Evolutionary conservation across 2,329 filamentous ascomycete genomes (phyloP).

Genomic region (Epichloe brachyelytri): DNA sequence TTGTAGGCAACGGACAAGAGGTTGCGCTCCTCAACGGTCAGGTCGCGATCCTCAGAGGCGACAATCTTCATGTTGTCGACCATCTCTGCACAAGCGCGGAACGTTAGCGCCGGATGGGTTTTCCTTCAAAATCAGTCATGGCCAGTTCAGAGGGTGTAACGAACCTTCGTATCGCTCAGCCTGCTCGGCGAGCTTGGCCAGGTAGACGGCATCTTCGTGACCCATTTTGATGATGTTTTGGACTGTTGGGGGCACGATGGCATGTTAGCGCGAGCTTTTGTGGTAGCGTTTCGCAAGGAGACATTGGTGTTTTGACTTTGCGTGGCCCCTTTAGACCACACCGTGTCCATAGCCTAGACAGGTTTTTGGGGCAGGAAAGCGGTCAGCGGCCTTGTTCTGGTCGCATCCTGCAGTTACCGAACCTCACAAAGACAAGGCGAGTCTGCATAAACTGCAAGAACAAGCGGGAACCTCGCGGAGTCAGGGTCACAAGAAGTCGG

Average conservation of each 20-base stretch:
- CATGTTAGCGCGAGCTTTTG: constrained; percentile 1
- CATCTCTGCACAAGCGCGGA: constrained; percentile 57
- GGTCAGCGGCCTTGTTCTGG: not conserved
- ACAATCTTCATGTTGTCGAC: constrained; percentile 99
- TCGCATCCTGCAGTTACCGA: not conserved
- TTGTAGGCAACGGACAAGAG: constrained; percentile 97
- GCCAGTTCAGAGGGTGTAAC: constrained; percentile 17
- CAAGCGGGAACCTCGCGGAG: not conserved
- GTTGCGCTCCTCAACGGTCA: constrained; percentile 92
- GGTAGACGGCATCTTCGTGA: constrained; percentile 98
- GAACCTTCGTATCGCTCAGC: constrained; percentile 99
- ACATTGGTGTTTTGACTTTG: not conserved
- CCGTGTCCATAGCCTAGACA: not conserved
- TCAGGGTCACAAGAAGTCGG: not conserved
- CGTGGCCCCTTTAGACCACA: not conserved
- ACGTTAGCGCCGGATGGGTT: constrained; percentile 13
- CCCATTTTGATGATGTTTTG: constrained; percentile 58
- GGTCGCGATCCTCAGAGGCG: constrained; percentile 71
- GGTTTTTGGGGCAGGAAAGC: not conserved
- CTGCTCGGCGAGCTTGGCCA: constrained; percentile 99
- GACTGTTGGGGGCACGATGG: not conserved
- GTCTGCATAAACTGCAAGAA: not conserved
- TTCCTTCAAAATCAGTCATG: not conserved
- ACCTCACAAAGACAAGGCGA: not conserved
- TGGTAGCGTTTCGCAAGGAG: not conserved